These are phyloP conservation scores for Leccinum ochraceum DNA, from an alignment of 768 basidiomycete species.

Conservation along the genomic window DNA sequence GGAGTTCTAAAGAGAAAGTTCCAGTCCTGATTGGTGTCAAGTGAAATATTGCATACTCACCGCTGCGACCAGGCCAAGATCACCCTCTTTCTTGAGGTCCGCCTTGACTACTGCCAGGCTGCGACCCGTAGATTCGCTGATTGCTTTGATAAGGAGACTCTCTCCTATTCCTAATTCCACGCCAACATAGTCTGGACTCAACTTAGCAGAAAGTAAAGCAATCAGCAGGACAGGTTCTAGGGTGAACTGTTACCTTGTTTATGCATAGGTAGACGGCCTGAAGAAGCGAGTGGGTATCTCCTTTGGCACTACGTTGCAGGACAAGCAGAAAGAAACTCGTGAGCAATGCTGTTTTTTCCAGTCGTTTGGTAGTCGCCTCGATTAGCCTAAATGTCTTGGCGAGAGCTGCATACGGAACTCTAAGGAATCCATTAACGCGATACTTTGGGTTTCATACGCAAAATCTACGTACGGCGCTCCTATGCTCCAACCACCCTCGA, in stretches of 20 bases:
- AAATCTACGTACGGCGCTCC: slow-evolving; percentile 72
- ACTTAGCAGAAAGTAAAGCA: slow-evolving; percentile 41
- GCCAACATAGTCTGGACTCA: slow-evolving; percentile 94
- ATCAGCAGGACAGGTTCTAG: neutral
- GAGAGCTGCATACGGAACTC: slow-evolving; percentile 93
- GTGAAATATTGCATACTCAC: slow-evolving; percentile 40
- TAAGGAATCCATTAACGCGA: slow-evolving; percentile 30
- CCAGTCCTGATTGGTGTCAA: neutral
- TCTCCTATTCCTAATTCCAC: slow-evolving; percentile 97
- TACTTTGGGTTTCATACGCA: neutral
- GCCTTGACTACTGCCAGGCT: slow-evolving; percentile 79
- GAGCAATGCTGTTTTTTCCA: slow-evolving; percentile 88
- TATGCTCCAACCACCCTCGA: slow-evolving; percentile 79
- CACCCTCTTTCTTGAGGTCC: slow-evolving; percentile 93
- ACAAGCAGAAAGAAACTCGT: slow-evolving; percentile 89
- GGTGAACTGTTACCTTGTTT: slow-evolving; percentile 67
- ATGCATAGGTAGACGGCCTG: slow-evolving; percentile 96
- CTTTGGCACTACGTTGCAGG: slow-evolving; percentile 79
- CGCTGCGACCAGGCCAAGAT: slow-evolving; percentile 96
- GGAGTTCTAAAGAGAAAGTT: slow-evolving; percentile 63
- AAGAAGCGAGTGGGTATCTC: slow-evolving; percentile 73
- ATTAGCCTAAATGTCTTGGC: slow-evolving; percentile 87
- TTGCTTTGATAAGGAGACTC: slow-evolving; percentile 91
- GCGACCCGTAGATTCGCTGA: slow-evolving; percentile 93
- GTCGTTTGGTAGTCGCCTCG: slow-evolving; percentile 91